Evolutionary conservation across 345 rosid species (phyloP), one percentile per base, ranked within the genome.

Genomic region (Boechera divaricarpa): DNA sequence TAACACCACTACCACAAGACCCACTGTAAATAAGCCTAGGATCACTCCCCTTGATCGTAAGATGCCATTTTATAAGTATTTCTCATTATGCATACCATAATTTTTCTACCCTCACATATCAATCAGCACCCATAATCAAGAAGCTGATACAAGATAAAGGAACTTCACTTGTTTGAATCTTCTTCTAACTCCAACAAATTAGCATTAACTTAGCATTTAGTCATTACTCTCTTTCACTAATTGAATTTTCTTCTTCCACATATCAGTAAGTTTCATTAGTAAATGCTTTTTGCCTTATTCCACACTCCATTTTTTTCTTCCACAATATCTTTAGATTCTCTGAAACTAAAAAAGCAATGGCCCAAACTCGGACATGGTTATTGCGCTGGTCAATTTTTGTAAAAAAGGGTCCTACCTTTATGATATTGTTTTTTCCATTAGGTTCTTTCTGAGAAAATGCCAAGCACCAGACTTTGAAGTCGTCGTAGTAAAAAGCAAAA

Each of bases 321-420:
- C 5, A 74, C 11, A 38, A 54, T 26, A 52, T 77, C 65, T 36
- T 63, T 52, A 52, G 15, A 63, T 63, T 36, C 3, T 28, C 5
- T 64, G 5, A 12, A 47, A n/a, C 61, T 4, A 11, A 11, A 21
- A 52, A 52, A 44, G 28, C 31, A 29, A 21, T 42, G 42, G 56
- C 45, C 38, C 52, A 65, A 31, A 49, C 26, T 9, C 21, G 61
- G 73, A 65, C 54, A 56, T 70, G 9, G 39, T 38, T 64, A 29
- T 57, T 36, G 26, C 31, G 6, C 66, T 41, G 45, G 77, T 64
- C 77, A 57, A 70, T 56, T 8, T 65, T 11, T 31, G 72, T 12
- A 38, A 71, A 48, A 3, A 18, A 8, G 49, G 55, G 56, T 32
- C 75, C 16, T 42, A 69, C 26, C 6, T 31, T 32, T 7, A 15